phyloP scores from a whole-genome alignment of 805 yeast genomes.

The Kodamaea leandrae region DNA sequence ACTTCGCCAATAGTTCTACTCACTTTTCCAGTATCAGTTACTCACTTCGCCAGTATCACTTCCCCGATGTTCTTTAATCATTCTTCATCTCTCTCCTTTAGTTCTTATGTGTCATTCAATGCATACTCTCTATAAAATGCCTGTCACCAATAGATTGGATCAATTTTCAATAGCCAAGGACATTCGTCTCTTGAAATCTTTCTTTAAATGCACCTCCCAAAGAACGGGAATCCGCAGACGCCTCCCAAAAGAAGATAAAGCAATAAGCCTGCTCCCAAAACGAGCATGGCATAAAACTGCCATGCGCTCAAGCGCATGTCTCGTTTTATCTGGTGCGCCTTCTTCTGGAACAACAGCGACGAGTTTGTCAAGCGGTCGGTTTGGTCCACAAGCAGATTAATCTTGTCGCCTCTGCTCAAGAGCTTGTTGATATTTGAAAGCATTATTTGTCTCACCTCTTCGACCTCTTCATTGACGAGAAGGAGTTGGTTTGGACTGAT shows the following conservation, averaged over 20 bases:
- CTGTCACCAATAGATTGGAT: no score
- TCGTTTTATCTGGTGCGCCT: constrained; percentile 60
- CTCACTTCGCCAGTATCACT: no score
- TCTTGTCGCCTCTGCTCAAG: constrained; percentile 74
- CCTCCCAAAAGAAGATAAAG: constrained; percentile 48
- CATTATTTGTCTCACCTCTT: constrained; percentile 66
- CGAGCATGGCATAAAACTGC: constrained; percentile 35
- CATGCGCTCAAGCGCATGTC: constrained; percentile 69
- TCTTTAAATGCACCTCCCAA: constrained; percentile 16
- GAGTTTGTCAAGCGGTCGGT: constrained; percentile 69
- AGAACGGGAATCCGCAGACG: constrained; percentile 55
- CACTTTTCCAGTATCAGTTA: no score
- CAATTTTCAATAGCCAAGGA: no score
- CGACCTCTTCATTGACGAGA: constrained; percentile 52
- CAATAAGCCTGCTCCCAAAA: constrained; percentile 19
- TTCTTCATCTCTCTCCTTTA: no score
- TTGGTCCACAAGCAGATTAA: constrained; percentile 69
- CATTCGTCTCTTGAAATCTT: not conserved
- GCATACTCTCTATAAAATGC: not conserved
- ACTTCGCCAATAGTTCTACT: no score
- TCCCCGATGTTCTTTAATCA: no score
- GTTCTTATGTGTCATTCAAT: no score
- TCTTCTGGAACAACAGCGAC: constrained; percentile 66
- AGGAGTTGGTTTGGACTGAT: constrained; percentile 38
- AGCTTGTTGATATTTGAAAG: constrained; percentile 70